Percentiles rank a stretch among this genome's conserved stretches.
phyloP scores from a whole-genome alignment of 495 filamentous ascomycete genomes.

The Podospora didyma region DNA sequence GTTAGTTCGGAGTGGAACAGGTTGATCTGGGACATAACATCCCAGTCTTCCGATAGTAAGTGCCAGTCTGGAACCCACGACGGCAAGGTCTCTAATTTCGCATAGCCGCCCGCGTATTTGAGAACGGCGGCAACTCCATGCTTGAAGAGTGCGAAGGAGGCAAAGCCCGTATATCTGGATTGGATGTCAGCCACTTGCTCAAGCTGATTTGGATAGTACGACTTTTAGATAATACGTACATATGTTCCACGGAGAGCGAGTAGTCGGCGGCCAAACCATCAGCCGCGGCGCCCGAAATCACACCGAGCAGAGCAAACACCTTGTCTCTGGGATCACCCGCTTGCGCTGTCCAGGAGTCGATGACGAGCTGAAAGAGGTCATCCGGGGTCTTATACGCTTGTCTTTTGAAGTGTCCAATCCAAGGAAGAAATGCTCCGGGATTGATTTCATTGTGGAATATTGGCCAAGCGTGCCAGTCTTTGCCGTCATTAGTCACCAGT shows the following conservation, averaged over 20 bases:
- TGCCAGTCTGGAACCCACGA: conserved; percentile 24
- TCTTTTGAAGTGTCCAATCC: conserved; percentile 11
- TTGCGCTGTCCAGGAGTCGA: conserved; percentile 18
- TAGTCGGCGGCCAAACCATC: conserved; percentile 21
- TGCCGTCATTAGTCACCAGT: conserved; percentile 14
- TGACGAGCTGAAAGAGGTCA: conserved; percentile 16
- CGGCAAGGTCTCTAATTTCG: conserved; percentile 13
- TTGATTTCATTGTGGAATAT: conserved; percentile 3
- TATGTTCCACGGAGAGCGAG: conserved; percentile 14
- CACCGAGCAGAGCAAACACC: conserved; percentile 24
- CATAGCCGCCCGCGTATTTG: conserved; percentile 14
- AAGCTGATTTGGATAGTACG: too few relatives aligned
- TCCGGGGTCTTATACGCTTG: conserved; percentile 13
- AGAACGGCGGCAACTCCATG: conserved; percentile 6
- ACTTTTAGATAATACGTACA: conserved; percentile 3
- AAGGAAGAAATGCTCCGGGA: conserved; percentile 11
- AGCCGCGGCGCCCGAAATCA: conserved; percentile 14
- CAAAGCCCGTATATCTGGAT: conserved; percentile 16
- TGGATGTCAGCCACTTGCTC: too few relatives aligned
- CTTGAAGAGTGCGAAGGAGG: conserved; percentile 11
- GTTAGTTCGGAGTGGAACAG: neutral
- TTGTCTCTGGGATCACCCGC: conserved; percentile 26
- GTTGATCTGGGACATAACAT: conserved; percentile 9
- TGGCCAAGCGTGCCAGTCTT: conserved; percentile 14
- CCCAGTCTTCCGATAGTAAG: conserved; percentile 12